Percentiles rank a stretch among this genome's conserved stretches.
phyloP scores from a whole-genome alignment of 2,329 filamentous ascomycete genomes.

The Colletotrichum truncatum region DNA sequence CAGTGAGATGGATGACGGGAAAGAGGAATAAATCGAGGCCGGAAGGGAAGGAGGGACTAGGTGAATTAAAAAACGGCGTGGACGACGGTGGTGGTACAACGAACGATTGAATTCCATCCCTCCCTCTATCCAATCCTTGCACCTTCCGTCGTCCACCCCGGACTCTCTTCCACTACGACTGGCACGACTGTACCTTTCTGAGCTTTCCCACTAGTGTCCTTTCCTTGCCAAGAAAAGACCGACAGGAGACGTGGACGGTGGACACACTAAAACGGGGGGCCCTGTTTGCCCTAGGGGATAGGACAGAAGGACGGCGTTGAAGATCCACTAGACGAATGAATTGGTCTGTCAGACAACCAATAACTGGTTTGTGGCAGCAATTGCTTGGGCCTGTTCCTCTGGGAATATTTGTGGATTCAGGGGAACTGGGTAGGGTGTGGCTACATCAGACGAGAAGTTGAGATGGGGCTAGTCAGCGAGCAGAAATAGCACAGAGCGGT shows the following conservation, averaged over 20 bases:
- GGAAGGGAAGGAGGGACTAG: constrained; percentile 25
- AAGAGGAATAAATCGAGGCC: not conserved
- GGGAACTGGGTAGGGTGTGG: constrained; percentile 20
- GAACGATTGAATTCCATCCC: not conserved
- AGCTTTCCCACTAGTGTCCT: not conserved
- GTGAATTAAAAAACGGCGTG: constrained; percentile 28
- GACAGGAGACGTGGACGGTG: constrained; percentile 29
- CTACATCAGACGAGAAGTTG: not conserved
- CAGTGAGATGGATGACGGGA: constrained; percentile 13
- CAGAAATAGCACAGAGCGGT: not conserved
- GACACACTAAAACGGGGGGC: not conserved
- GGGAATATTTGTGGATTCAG: constrained; percentile 7
- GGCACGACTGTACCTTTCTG: too few species aligned
- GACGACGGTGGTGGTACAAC: constrained; percentile 21
- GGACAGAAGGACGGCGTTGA: constrained; percentile 2
- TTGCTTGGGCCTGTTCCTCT: not conserved
- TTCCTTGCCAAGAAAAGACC: constrained; percentile 29
- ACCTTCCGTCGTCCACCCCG: not conserved
- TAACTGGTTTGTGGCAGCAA: constrained; percentile 12
- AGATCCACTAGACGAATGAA: constrained; percentile 5
- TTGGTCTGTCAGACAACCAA: constrained; percentile 17
- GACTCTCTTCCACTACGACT: not conserved
- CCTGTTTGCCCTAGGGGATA: not conserved
- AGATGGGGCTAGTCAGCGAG: constrained; percentile 15
- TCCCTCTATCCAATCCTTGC: not conserved